Conservation (phyloP, 371 early-diverging fungal species). For the Syncephalis fuscata region DNA sequence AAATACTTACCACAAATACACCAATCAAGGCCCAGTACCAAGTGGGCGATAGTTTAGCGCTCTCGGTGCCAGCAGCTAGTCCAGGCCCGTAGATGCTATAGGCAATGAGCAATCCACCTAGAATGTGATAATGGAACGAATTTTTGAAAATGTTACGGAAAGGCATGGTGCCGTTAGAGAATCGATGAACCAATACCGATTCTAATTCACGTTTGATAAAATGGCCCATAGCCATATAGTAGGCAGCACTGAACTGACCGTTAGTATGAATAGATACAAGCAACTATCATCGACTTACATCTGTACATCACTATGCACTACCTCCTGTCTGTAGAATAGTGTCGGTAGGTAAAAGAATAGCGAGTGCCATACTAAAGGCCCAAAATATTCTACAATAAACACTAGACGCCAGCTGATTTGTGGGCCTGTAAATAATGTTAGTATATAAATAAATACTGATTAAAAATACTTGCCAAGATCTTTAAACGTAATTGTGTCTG, state of each 20-base stretch:
- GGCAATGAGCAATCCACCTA: constrained; percentile 76
- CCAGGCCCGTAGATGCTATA: constrained; percentile 71
- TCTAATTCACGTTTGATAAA: constrained; percentile 89
- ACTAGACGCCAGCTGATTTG: constrained; percentile 92
- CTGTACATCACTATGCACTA: constrained; percentile 56
- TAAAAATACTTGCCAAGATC: constrained; percentile 52
- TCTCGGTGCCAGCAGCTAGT: constrained; percentile 28
- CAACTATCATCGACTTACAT: constrained; percentile 13
- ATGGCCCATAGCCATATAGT: constrained; percentile 57
- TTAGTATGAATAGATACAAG: no score
- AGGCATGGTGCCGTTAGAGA: constrained; percentile 92
- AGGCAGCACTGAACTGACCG: constrained; percentile 38
- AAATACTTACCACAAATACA: constrained; percentile 40
- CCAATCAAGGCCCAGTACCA: constrained; percentile 35
- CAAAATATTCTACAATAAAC: constrained; percentile 85
- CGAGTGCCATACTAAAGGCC: constrained; percentile 79
- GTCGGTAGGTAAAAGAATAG: constrained; percentile 56
- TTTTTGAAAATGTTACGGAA: constrained; percentile 85
- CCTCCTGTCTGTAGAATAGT: constrained; percentile 40
- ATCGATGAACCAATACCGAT: constrained; percentile 86
- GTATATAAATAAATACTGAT: no score
- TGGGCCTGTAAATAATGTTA: no score
- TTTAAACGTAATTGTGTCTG: constrained; percentile 50
- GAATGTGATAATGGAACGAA: constrained; percentile 84
- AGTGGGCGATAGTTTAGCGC: constrained; percentile 29